Evolutionary conservation across 805 yeast species (phyloP).

Genomic region (Lachancea dasiensis): DNA sequence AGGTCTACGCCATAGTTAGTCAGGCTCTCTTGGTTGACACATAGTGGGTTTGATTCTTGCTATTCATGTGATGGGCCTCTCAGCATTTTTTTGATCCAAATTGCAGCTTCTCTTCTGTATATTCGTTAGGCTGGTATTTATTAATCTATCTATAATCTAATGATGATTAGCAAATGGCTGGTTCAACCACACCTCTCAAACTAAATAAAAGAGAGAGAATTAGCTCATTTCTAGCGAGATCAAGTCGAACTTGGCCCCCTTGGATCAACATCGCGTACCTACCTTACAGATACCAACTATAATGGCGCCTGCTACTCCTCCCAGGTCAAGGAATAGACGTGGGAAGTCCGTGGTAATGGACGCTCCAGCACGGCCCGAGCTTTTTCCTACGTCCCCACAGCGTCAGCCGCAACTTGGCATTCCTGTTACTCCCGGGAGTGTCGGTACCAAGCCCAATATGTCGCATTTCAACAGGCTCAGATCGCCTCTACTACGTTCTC

Average conservation of each 20-base stretch:
- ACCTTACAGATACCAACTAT: neutral
- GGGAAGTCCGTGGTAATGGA: conserved; percentile 3
- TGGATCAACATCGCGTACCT: no score
- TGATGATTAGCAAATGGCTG: neutral
- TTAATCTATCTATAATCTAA: no score
- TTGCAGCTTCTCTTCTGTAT: no score
- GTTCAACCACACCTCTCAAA: neutral
- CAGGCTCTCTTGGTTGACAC: no score
- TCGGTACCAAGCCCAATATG: conserved; percentile 5
- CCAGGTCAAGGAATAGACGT: conserved; percentile 22
- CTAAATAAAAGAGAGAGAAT: neutral
- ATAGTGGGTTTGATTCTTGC: no score
- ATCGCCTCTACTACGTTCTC: conserved; percentile 10
- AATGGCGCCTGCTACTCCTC: conserved; percentile 33
- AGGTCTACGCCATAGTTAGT: no score
- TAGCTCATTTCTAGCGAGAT: no score
- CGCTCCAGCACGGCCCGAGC: conserved; percentile 2
- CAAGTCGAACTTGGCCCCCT: no score
- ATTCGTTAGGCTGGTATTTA: neutral
- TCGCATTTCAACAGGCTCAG: conserved; percentile 3
- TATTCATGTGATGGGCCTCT: no score
- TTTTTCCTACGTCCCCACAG: conserved; percentile 4
- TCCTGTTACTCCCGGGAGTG: conserved; percentile 13
- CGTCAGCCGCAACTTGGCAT: neutral
- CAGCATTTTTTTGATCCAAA: no score